Percentiles rank a stretch among this genome's conserved stretches.
Evolutionary conservation across 257 asterid species (phyloP).

Genomic region (Solanum chmielewskii): DNA sequence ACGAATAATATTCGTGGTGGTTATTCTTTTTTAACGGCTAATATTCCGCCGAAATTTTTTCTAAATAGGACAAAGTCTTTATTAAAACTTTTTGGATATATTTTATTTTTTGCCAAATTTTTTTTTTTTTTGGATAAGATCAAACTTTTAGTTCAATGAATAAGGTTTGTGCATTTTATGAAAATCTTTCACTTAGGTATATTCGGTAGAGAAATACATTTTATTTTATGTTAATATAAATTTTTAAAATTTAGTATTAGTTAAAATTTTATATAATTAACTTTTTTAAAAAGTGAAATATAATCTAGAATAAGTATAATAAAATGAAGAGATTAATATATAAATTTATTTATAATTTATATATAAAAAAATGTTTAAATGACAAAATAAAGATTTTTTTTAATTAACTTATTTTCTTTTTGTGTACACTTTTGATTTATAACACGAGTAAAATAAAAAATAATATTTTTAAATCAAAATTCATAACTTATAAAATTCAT

Average conservation of each 20-base stretch:
- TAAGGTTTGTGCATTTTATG: neutral
- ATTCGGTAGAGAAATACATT: neutral
- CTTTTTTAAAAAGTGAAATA: too few relatives aligned
- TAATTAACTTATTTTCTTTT: too few relatives aligned
- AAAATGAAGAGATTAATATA: too few relatives aligned
- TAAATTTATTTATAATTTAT: neutral
- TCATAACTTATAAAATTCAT: too few relatives aligned
- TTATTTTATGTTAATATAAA: too few relatives aligned
- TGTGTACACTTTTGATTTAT: too few relatives aligned
- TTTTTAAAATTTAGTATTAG: too few relatives aligned
- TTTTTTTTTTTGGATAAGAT: neutral
- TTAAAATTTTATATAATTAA: too few relatives aligned
- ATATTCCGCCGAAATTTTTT: neutral
- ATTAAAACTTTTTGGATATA: neutral
- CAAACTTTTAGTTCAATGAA: neutral
- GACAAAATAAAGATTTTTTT: neutral
- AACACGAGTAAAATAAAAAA: too few relatives aligned
- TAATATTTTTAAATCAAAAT: too few relatives aligned
- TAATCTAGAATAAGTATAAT: too few relatives aligned
- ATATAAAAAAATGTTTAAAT: neutral
- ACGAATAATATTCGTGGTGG: neutral
- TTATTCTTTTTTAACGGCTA: neutral
- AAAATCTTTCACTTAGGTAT: neutral
- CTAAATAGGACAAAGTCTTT: neutral
- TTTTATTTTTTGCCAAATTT: neutral